Percentiles rank a stretch among this genome's conserved stretches.
phyloP scores from a whole-genome alignment of 257 asterid genomes.

The Cordia subcordata region DNA sequence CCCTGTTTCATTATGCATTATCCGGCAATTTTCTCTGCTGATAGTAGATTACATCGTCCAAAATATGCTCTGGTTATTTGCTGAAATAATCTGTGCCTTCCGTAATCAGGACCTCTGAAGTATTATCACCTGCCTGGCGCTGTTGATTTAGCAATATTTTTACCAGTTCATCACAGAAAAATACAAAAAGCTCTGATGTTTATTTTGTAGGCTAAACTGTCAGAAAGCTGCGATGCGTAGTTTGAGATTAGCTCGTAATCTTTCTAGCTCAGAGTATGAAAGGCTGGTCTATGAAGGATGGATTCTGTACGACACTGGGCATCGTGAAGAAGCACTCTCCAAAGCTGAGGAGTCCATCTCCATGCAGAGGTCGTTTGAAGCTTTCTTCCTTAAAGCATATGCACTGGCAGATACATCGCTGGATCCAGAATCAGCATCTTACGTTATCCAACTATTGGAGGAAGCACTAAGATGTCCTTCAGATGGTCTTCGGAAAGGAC shows the following conservation, averaged over 20 bases:
- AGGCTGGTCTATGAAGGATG: constrained; percentile 48
- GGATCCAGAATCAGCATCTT: constrained; percentile 40
- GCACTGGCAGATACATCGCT: constrained; percentile 41
- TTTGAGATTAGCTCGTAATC: constrained; percentile 43
- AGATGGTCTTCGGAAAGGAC: constrained; percentile 57
- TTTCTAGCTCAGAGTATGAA: constrained; percentile 31
- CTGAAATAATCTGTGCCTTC: too few relatives aligned
- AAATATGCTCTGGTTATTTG: too few relatives aligned
- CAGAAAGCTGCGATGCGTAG: constrained; percentile 53
- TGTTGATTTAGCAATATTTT: not conserved
- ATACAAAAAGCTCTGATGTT: not conserved
- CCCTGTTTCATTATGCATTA: too few relatives aligned
- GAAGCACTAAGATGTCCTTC: constrained; percentile 52
- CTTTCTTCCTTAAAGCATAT: constrained; percentile 47
- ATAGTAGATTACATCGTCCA: too few relatives aligned
- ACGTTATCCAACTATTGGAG: constrained; percentile 40
- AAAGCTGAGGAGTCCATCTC: constrained; percentile 47
- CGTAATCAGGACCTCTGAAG: too few relatives aligned
- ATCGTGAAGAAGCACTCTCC: constrained; percentile 45
- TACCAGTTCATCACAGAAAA: not conserved
- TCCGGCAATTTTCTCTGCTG: too few relatives aligned
- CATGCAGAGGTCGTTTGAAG: constrained; percentile 48
- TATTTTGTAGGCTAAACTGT: constrained; percentile 37
- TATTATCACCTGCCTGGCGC: not conserved
- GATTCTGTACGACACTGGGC: constrained; percentile 48